Percentiles rank a stretch among this genome's conserved stretches.
Evolutionary conservation across 1,284 basidiomycete genomes (phyloP).

Genomic region (Ustilago esculenta): DNA sequence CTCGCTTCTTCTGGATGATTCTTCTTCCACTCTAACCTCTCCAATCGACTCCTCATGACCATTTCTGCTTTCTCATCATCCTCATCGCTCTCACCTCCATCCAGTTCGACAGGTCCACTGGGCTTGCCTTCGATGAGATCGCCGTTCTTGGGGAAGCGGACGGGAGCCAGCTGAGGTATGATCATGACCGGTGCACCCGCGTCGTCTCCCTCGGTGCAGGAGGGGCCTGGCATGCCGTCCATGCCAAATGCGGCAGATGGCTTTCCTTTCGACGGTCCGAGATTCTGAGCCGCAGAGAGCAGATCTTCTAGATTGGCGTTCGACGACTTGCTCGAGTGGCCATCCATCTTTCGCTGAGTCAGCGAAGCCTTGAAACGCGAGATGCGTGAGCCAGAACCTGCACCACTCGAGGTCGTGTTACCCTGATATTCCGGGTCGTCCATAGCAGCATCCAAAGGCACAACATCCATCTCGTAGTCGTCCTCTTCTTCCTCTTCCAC

Average conservation of each 20-base stretch:
- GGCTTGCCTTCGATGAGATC: slow-evolving; percentile 31
- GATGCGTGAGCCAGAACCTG: slow-evolving; percentile 20
- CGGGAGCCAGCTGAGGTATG: slow-evolving; percentile 49
- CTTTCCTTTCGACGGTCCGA: slow-evolving; percentile 7
- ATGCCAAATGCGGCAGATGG: slow-evolving; percentile 18
- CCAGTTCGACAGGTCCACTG: slow-evolving; percentile 39
- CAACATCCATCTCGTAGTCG: slow-evolving; percentile 44
- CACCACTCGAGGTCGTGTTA: slow-evolving; percentile 21
- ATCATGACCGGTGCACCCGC: slow-evolving; percentile 45
- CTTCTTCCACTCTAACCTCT: slow-evolving; percentile 34
- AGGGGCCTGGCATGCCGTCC: slow-evolving; percentile 22
- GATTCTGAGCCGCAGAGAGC: slow-evolving; percentile 39
- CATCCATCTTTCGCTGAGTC: slow-evolving; percentile 1
- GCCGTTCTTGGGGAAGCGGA: slow-evolving; percentile 46
- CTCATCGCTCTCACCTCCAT: slow-evolving; percentile 54
- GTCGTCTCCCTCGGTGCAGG: not conserved
- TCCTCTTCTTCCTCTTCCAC: slow-evolving; percentile 25
- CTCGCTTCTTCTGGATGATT: slow-evolving; percentile 32
- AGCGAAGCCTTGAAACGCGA: slow-evolving; percentile 55
- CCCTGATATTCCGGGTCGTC: slow-evolving; percentile 39
- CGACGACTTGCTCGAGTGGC: not conserved
- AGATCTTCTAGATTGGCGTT: slow-evolving; percentile 30
- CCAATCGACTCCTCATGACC: slow-evolving; percentile 52
- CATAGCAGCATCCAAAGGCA: slow-evolving; percentile 47
- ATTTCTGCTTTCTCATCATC: slow-evolving; percentile 52